Base-by-base conservation (phyloP, 2,329 filamentous ascomycete species). In the Curvularia sp. region DNA sequence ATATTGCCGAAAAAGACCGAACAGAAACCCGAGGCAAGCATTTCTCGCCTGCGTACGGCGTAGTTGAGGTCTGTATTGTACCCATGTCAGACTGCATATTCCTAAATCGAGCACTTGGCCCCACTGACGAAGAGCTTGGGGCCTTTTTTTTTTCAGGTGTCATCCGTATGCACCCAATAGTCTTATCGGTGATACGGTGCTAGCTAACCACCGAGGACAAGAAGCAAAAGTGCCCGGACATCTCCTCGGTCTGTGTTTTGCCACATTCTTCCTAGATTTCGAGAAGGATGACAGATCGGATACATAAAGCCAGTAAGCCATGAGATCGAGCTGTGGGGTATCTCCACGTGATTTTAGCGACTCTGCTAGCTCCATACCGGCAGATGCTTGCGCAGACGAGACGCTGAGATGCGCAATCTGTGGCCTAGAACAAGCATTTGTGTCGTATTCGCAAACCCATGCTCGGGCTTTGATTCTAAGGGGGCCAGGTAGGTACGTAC, bases 11-110 rank as follows among this genome's bases (percentile, higher is more conserved):
- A 44, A 44, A 20, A 20, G 3, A 1, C 30, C 47, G 26, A 50
- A n/a, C 15, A 31, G 30, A 41, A 26, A 43, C 41, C 22, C 35
- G 30, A 26, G n/a, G 28, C 18, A 30, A 33, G 33, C 31, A 39
- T 12, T 39, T 49, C 39, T 46, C 13, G 55, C 30, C 18, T 49
- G 31, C 22, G 18, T 50, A 20, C 42, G 33, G 52, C 52, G 26
- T 31, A 22, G 47, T 31, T 44, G 24, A 13, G 9, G 5, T 44
- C 13, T 13, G 15, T 38, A 33, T 43, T 12, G 50, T 22, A 12
- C 30, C 9, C 30, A 30, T 55, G 52, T 55, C 47, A 58, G 52
- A 55, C 42, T 12, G 18, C 18, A 35, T 47, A 41, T 28, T 46
- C 35, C 15, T 18, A 39, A 24, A 30, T 46, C 31, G 15, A 51